These are phyloP conservation scores for Epichloe sylvatica DNA, from an alignment of 2,329 filamentous ascomycete species.

Conservation along the genomic window DNA sequence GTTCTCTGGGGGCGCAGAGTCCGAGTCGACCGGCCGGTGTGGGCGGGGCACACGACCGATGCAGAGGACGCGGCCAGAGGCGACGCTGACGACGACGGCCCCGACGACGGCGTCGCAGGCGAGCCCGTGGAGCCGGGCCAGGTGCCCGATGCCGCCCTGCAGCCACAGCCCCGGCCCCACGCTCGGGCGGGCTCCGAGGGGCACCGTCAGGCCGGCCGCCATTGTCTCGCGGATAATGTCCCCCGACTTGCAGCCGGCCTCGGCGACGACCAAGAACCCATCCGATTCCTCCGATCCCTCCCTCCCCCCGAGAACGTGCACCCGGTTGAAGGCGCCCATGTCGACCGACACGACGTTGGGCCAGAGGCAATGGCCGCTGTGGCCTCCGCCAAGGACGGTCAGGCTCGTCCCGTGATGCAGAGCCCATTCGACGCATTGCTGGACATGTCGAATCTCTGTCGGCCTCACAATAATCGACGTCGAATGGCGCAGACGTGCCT, in stretches of 20 bases:
- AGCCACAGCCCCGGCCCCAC: conserved; percentile 50
- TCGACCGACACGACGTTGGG: conserved; percentile 40
- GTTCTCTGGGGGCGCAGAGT: conserved; percentile 21
- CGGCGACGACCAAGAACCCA: conserved; percentile 32
- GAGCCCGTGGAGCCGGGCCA: conserved; percentile 41
- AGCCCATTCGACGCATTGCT: conserved; percentile 44
- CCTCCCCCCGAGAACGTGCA: conserved; percentile 26
- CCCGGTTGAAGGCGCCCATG: conserved; percentile 40
- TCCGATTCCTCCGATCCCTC: neutral
- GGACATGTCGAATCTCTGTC: conserved; percentile 30
- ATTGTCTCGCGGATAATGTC: conserved; percentile 34
- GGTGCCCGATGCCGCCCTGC: conserved; percentile 50
- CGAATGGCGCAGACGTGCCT: conserved; percentile 32
- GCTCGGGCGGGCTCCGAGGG: conserved; percentile 46
- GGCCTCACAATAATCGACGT: conserved; percentile 33
- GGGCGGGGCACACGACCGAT: conserved; percentile 32
- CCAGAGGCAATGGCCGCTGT: conserved; percentile 44
- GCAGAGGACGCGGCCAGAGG: conserved; percentile 31
- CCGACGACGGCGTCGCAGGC: conserved; percentile 47
- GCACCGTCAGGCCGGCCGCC: conserved; percentile 35
- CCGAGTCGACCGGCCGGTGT: neutral
- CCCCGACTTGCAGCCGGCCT: conserved; percentile 41
- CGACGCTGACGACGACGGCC: conserved; percentile 40
- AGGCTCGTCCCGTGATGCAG: conserved; percentile 16
- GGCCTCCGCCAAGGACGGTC: conserved; percentile 39